Evolutionary conservation across 257 asterid species (phyloP), one percentile per base, ranked within the genome.

Genomic region (Penstemon davidsonii): DNA sequence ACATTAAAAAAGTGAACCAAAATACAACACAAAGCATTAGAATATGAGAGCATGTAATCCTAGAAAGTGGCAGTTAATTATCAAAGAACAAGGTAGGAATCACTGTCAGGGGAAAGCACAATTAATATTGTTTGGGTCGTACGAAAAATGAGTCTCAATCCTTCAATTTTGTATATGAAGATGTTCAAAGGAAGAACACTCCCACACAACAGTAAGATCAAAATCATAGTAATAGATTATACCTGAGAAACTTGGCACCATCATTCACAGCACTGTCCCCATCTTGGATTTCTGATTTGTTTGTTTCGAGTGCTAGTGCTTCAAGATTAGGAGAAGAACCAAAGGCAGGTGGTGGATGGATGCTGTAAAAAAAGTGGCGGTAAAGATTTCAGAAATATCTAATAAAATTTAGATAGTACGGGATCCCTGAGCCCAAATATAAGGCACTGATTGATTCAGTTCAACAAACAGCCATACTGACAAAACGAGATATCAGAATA

Each of bases 261-360:
- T 76, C 76, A 68, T 76, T 71, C 66, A 64, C 75, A 58, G 72
- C 79, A 57, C 70, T 59, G 66, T 81, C 94, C 57, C 81, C 92
- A 67, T 74, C 87, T 79, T 81, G 84, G 73, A 73, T 85, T 78
- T 86, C 85, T 18, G 86, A 79, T 79, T 84, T 82, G 86, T 74
- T 81, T 62, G 74, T 76, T 78, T 87, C 96, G 9, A 87, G 86
- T 66, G 96, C 95, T 73, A 91, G 96, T 65, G 96, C 87, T 88
- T 94, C 99, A 25, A 91, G 99, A 82, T 94, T 94, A 64, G 96
- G 96, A 71, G 97, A 91, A 66, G 99, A 94, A 70, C 97, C 99
- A 84, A 94, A 94, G 68, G 99, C 92, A 56, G 99, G 99, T 53
- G 97, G 97, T 41, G 99, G 99, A 76, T 94, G 99, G 79, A 83